These are phyloP conservation scores for Tillandsia fasciculata DNA, from an alignment of 176 grass and related monocot genomes.

Conservation along the genomic window DNA sequence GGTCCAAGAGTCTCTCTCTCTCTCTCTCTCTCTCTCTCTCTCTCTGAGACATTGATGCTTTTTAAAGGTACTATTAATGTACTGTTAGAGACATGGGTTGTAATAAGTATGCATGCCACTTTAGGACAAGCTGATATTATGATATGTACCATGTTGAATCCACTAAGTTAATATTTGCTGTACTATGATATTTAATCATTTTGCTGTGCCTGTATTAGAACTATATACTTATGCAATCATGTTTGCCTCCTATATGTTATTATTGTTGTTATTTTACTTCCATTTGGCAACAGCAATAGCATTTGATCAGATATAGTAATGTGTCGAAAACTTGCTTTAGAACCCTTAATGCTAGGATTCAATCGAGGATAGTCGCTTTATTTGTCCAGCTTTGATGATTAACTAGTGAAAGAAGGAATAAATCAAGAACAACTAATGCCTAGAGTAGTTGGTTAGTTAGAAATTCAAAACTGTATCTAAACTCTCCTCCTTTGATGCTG, in stretches of 20 bases:
- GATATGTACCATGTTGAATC: conserved; percentile 25
- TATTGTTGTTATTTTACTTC: not conserved
- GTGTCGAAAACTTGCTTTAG: too few species aligned
- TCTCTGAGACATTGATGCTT: conserved; percentile 24
- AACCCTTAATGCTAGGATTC: too few species aligned
- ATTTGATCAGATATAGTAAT: not conserved
- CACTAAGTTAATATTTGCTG: conserved; percentile 32
- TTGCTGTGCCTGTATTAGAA: conserved; percentile 18
- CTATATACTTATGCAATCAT: not conserved
- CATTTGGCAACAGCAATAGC: not conserved
- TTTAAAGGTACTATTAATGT: conserved; percentile 26
- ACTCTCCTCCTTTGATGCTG: too few species aligned
- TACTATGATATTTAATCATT: conserved; percentile 22
- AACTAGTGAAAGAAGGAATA: too few species aligned
- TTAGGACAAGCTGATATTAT: conserved; percentile 42
- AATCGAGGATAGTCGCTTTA: too few species aligned
- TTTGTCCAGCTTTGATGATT: too few species aligned
- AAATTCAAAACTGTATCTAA: too few species aligned
- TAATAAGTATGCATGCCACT: conserved; percentile 59
- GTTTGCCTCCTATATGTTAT: conserved; percentile 9
- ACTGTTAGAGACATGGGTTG: conserved; percentile 58
- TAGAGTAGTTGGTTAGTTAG: too few species aligned
- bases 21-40: not conserved
- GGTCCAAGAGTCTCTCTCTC: conserved; percentile 32
- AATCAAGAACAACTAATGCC: too few species aligned